Evolutionary conservation across 257 asterid genomes (phyloP), one percentile per base, ranked within the genome.

Genomic region (Gentiana macrophylla): DNA sequence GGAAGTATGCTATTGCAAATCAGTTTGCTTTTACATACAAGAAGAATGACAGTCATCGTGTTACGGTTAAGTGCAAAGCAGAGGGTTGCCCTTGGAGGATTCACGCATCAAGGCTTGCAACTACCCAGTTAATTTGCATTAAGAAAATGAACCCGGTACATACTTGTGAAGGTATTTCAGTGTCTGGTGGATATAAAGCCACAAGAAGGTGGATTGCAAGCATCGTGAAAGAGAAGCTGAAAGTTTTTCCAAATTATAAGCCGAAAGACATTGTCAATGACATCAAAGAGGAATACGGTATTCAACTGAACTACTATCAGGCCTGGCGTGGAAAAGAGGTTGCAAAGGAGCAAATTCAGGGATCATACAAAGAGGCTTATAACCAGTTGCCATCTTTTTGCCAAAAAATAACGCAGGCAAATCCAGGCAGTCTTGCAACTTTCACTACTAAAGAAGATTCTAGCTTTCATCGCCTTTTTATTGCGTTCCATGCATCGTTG

Each of bases 181-280:
- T 75, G 36, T 79, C 78, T 37, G 83, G 74, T 48, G 95, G 99
- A 12, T 74, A 80, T 70, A 85, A 92, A 76, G 95, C 95, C 38
- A 92, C 99, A 0, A 78, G 99, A 78, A 85, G 94, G 64, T 92
- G 99, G 99, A 89, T 92, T 65, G 99, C 99, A n/a, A 83, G 99
- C 64, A 85, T 92, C 62, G 80, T 92, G 64, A 92, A 88, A 83
- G 99, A 92, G 75, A 92, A 88, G 71, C 72, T 92, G 58, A 82
- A 83, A 69, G 85, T 76, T 58, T 80, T 72, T 51, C 99, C 99
- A 0, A 79, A 83, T 57, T 92, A 92, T 70, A 92, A 88, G 79
- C 99, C 99, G 1, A 92, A 85, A 79, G 97, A 92, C 70, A 92
- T 92, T 34, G 99, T 92, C 52, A 84, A 68, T 48, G 94, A 92